A percentile compares a stretch with the other conserved stretches of the same genome.
These are phyloP conservation scores for Apiospora hydei DNA, from an alignment of 2,329 filamentous ascomycete genomes.

Conservation along the genomic window DNA sequence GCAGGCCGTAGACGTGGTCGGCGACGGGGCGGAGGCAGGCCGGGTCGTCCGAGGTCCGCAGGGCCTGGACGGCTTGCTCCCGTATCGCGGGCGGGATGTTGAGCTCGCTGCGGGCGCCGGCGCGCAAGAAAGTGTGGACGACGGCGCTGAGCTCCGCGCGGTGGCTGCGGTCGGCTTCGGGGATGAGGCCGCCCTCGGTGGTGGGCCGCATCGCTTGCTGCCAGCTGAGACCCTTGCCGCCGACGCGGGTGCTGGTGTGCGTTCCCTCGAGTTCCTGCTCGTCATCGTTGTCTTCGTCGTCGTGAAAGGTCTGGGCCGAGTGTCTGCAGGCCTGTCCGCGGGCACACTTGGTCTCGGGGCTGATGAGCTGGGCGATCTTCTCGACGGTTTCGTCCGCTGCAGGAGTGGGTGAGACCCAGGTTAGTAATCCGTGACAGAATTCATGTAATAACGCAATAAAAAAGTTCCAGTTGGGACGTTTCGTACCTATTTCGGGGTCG, in stretches of 20 bases:
- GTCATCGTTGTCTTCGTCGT: not conserved
- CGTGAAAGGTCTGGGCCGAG: not conserved
- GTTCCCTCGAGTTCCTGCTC: not conserved
- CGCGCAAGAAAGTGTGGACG: constrained; percentile 49
- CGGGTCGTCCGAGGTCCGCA: constrained; percentile 48
- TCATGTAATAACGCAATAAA: not conserved
- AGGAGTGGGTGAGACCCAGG: not conserved
- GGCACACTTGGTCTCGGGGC: constrained; percentile 39
- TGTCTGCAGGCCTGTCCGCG: not conserved
- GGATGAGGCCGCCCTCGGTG: not conserved
- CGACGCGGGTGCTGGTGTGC: not conserved
- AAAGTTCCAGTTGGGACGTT: not conserved
- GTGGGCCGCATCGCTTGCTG: not conserved
- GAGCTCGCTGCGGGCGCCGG: constrained; percentile 53
- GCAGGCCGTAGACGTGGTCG: constrained; percentile 54
- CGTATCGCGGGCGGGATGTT: constrained; percentile 54
- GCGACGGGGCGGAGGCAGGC: constrained; percentile 50
- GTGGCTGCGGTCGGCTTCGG: constrained; percentile 8
- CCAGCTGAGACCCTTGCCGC: not conserved
- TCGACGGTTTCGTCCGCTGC: constrained; percentile 43
- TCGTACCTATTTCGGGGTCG: constrained; percentile 44
- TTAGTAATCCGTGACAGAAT: not conserved
- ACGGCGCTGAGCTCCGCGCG: constrained; percentile 49
- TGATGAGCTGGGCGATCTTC: constrained; percentile 45
- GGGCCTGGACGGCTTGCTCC: constrained; percentile 44